Evolutionary conservation across 768 basidiomycete genomes (phyloP), one percentile per base, ranked within the genome.

Genomic region (Naematelia aurantialba): DNA sequence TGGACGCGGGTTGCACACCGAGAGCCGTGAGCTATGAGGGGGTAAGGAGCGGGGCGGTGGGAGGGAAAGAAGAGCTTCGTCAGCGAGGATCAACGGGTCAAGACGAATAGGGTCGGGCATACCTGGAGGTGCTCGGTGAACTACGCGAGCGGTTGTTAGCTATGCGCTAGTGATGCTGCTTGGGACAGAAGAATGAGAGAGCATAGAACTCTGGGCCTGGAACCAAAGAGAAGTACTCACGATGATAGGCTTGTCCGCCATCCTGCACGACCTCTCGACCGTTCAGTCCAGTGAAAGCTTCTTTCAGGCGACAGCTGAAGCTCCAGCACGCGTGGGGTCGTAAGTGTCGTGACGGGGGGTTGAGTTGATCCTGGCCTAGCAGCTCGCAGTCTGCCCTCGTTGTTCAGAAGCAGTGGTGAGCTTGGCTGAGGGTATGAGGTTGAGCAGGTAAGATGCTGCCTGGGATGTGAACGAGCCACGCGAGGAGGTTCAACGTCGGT

Each of bases 1-100:
- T 98, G 55, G 93, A 93, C 62, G 88, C 86, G 54, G 94, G 96
- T 79, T 99, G 96, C 68, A 99, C 83, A 57, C 93, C 93, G 63
- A 98, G 80, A 75, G 91, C 91, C 24, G 93, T 92, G 70, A 99
- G 88, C 81, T 99, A 26, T 91, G 17, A 8, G 17, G 34, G 17
- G 34, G 81, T 89, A 81, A 86, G 87, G 46, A 24, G 47, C 2
- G 3, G 17, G 21, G 79, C 91, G 89, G 27, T 12, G 17, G 52
- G 26, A 8, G 24, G 8, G 34, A 44, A 55, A 26, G 48, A 30
- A 22, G 48, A 27, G 39, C 27, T 17, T 31, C n/a, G 47, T 25
- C 22, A n/a, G 25, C 24, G 22, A 49, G 13, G 25, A 24, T 5
- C 52, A 17, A 42, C 19, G 5, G n/a, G n/a, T n/a, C n/a, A 26